Base-by-base conservation (phyloP, 176 grass and related monocot genomes). In the Chrysopogon serrulatus region DNA sequence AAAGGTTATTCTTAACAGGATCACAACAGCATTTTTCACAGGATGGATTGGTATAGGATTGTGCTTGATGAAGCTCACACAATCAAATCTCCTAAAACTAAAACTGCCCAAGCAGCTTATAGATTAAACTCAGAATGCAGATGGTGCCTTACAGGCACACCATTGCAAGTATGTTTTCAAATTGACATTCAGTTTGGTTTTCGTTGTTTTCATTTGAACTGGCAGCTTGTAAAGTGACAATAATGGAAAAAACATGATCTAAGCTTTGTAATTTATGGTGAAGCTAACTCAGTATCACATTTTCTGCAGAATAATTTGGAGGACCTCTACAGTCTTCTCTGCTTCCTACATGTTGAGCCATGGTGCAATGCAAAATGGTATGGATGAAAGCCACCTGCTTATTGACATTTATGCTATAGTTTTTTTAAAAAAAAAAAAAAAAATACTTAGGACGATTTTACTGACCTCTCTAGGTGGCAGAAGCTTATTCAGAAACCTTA, bases 81-180 rank as follows among this genome's bases (percentile, higher is more conserved):
- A 34, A 98, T 98, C 62, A 98, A 98, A 84, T 92, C 79, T 59
- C 88, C 90, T 8, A 98, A 84, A 88, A 88, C 86, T 57, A 90
- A 80, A 89, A 88, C 51, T 18, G 92, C 95, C 48, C 92, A 93
- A 83, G 86, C 95, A 70, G 88, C 95, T 42, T 93, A 84, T 82
- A 82, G 73, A 53, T 93, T 98, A 59, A 90, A 47, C 12, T 85
- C 95, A 34, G 78, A 95, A 43, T 95, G 92, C 90, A 91, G 92
- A 86, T 98, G 92, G 95, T 98, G 95, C 76, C 91, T 98, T 74
- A 98, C 95, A 10, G 95, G 95, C 32, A 98, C 95, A 60, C 95
- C 92, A 61, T 90, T 98, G 61, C 95, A 98, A 80, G 90, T 98
- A 27, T 36, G 35, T 74, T 86, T 82, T 10, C 6, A 16, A 54